phyloP scores from a whole-genome alignment of 163 green algal genomes.

The Scenedesmus sp. region DNA sequence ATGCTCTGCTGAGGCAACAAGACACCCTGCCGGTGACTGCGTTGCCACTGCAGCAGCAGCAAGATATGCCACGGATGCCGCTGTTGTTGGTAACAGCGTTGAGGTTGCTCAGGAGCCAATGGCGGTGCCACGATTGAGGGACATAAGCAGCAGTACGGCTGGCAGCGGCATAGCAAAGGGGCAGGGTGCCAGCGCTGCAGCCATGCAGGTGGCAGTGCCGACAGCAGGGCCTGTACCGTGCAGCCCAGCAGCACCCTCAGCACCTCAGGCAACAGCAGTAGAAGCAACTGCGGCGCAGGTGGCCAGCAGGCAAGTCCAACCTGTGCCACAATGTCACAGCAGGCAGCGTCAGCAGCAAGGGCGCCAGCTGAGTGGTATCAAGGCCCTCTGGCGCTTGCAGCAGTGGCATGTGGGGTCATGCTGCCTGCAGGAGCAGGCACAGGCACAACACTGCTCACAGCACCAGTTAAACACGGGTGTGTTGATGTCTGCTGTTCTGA shows the following conservation, averaged over 20 bases:
- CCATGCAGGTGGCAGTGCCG: background rate
- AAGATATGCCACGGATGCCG: background rate
- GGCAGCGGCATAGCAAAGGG: background rate
- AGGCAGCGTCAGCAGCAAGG: conserved; percentile 28
- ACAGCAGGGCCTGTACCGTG: background rate
- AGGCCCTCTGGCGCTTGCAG: background rate
- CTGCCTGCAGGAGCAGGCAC: background rate
- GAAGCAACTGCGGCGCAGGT: background rate
- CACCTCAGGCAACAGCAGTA: background rate
- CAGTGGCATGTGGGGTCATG: conserved; percentile 16
- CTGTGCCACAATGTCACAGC: too few relatives aligned
- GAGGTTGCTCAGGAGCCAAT: background rate
- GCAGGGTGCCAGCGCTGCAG: background rate
- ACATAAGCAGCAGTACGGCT: background rate
- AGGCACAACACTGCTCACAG: background rate
- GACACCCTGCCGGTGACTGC: background rate
- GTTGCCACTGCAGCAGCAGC: conserved; percentile 5
- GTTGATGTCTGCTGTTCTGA: background rate
- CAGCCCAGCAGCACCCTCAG: background rate
- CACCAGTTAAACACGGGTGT: background rate
- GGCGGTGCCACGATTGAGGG: background rate
- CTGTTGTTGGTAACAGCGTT: background rate
- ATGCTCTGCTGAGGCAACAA: background rate
- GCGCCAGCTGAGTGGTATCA: background rate
- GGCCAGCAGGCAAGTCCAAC: background rate